Base-by-base conservation (phyloP, 2,329 filamentous ascomycete species). In the Aureobasidium sp. region DNA sequence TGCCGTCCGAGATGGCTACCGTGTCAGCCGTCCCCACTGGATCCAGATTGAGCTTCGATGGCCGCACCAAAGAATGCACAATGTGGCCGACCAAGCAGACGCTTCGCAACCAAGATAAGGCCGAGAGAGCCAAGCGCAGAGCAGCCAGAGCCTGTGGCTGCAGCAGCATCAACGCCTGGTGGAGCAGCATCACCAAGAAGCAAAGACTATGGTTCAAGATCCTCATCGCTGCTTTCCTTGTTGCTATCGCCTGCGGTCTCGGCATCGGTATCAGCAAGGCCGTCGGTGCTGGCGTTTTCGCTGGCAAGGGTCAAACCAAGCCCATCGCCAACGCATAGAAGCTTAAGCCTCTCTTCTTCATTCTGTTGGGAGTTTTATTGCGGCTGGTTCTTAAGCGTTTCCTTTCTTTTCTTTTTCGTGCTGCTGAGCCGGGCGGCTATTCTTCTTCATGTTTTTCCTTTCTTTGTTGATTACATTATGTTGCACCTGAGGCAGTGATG, bases 1-100 rank as follows among this genome's bases (percentile, higher is more conserved):
- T 62, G 21, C 53, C 61, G 0, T 25, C 53, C 2, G 54, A 29
- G 1, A 55, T 64, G 45, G 44, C 36, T 30, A 8, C 34, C 16
- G 45, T 59, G 2, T 59, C 57, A 3, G 45, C 57, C 5, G 57
- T 59, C 3, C 57, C 57, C 4, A 61, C 59, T 27, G 50, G 59
- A 6, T 42, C 52, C 15, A 36, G 50, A 45, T 62, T 41, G 47
- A 62, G 63, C 63, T 62, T 49, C 37, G 59, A 63, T 16, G 74
- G 72, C 59, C 68, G 73, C 58, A 72, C 73, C 65, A 78, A 78
- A 68, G 78, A 80, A 63, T 79, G 77, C 74, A 76, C 74, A 65
- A 79, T 80, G 77, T 81, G 78, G 78, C 78, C 78, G 8, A 76
- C 77, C 45, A 74, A 75, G 65, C 74, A 78, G 68, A 77, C 77